These are phyloP conservation scores for Iberis pinnata DNA, from an alignment of 345 rosid species.

Conservation along the genomic window DNA sequence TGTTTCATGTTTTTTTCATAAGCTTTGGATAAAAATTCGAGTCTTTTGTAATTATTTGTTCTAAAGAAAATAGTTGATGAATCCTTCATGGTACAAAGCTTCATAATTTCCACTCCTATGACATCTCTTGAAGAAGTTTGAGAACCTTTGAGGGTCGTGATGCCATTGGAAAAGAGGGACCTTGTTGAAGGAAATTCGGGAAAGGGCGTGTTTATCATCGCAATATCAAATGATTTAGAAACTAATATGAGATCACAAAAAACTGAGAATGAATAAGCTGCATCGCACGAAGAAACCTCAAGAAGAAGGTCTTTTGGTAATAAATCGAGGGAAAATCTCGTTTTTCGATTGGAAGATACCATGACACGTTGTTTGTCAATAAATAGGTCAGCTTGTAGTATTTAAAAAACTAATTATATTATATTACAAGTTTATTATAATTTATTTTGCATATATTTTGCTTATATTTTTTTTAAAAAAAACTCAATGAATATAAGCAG, in stretches of 20 bases:
- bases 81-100: conserved; percentile 17
- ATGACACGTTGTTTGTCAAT: too few relatives aligned
- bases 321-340: background rate
- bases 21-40: too few relatives aligned
- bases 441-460: too few relatives aligned
- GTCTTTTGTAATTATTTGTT: too few relatives aligned
- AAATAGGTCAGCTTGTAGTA: too few relatives aligned
- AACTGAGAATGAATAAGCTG: conserved; percentile 2
- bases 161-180: background rate
- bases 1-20: too few relatives aligned
- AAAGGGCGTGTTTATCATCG: conserved; percentile 6
- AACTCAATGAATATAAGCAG: too few relatives aligned
- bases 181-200: conserved; percentile 2
- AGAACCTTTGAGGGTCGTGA: background rate
- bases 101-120: conserved; percentile 15
- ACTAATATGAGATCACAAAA: conserved; percentile 6
- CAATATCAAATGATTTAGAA: conserved; percentile 9
- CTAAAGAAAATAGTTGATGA: background rate
- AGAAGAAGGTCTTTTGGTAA: conserved; percentile 18
- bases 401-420: too few relatives aligned
- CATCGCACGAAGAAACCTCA: conserved; percentile 5
- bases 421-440: too few relatives aligned
- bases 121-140: conserved; percentile 8
- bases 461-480: too few relatives aligned
- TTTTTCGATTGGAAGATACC: background rate